Conservation (phyloP, 768 basidiomycete species). For the Boletus huronensis region DNA sequence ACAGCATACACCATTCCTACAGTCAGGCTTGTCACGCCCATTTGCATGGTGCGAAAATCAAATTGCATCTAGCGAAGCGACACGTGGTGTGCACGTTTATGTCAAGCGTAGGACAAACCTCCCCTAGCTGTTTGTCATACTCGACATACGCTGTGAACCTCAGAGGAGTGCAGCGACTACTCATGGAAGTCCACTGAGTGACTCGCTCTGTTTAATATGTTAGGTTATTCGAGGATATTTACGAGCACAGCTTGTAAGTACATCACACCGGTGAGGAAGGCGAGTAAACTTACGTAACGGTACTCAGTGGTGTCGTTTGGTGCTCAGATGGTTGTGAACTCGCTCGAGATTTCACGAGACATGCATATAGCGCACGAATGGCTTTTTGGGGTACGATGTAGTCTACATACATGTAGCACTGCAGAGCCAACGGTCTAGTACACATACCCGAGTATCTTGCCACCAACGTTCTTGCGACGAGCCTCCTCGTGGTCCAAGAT, state of each 20-base stretch:
- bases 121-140: no score
- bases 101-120: no score
- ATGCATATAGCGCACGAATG: background rate
- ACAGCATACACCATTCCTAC: background rate
- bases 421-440: constrained; percentile 51
- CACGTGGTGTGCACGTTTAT: background rate
- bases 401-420: constrained; percentile 19
- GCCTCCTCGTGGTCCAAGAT: constrained; percentile 99
- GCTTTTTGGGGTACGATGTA: constrained; percentile 15
- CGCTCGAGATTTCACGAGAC: background rate
- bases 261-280: no score
- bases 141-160: no score
- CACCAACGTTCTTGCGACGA: constrained; percentile 95
- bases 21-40: background rate
- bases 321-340: background rate
- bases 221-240: no score
- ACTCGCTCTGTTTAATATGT: no score
- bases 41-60: background rate
- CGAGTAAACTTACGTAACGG: no score
- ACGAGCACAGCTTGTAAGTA: no score
- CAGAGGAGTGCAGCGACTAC: no score
- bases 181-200: no score
- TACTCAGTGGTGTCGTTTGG: background rate
- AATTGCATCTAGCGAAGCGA: no score
- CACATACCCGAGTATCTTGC: constrained; percentile 90